phyloP scores from a whole-genome alignment of 257 asterid genomes.

The Fraxinus americana region DNA sequence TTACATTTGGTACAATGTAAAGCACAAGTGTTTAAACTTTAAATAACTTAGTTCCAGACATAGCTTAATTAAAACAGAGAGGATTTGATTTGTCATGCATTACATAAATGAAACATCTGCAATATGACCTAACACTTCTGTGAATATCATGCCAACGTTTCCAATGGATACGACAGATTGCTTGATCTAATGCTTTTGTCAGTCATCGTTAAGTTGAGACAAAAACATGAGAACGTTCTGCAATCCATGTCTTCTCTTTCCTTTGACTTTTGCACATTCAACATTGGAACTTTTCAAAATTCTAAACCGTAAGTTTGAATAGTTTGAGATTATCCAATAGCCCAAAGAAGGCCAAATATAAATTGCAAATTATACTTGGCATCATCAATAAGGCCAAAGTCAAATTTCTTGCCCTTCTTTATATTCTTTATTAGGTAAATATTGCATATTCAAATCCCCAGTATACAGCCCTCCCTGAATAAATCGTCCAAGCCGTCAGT shows the following conservation, averaged over 20 bases:
- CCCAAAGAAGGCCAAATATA: slow-evolving; percentile 13
- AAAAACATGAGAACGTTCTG: slow-evolving; percentile 18
- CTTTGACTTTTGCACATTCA: slow-evolving; percentile 29
- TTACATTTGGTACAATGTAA: neutral
- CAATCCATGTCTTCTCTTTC: slow-evolving; percentile 29
- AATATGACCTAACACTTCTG: neutral
- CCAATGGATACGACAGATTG: neutral
- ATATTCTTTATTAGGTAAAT: neutral
- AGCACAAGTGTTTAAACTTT: neutral
- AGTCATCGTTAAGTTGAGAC: slow-evolving; percentile 9
- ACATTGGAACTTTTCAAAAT: slow-evolving; percentile 18
- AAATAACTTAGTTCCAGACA: neutral
- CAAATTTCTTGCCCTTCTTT: neutral
- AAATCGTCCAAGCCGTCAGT: neutral
- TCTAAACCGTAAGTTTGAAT: slow-evolving; percentile 23
- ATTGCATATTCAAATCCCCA: neutral
- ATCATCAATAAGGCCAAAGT: neutral
- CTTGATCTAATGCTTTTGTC: slow-evolving; percentile 1
- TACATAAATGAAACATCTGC: neutral
- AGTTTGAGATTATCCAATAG: slow-evolving; percentile 23
- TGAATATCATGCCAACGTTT: slow-evolving; percentile 2
- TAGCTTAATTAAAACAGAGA: neutral
- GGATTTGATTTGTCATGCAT: slow-evolving; percentile 1
- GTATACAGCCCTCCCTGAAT: neutral
- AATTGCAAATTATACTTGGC: neutral